Evolutionary conservation across 2,329 filamentous ascomycete genomes (phyloP), one percentile per base, ranked within the genome.

Genomic region (Lasiodiplodia theobromae): DNA sequence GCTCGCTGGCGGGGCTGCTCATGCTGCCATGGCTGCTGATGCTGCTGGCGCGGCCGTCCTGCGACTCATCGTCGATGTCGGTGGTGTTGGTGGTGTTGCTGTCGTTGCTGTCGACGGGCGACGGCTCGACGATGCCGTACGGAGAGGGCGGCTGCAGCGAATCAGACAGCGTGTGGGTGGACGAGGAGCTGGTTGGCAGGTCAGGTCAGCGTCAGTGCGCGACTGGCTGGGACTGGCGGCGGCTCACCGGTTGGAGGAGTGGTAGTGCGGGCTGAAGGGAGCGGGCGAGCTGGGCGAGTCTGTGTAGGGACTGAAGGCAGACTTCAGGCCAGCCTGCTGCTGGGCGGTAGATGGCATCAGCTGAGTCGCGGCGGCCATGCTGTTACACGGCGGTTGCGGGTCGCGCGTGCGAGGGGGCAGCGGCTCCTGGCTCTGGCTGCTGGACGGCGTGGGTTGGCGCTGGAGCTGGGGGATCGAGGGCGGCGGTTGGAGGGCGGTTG

Each of bases 101-200:
- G 69, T 92, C 92, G 77, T 92, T 94, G 49, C 93, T 96, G 63
- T 93, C 94, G 28, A 95, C 92, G 8, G 93, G 92, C 21, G 92
- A 95, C 11, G 92, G 92, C 51, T 93, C 92, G 66, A 94, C 90
- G 85, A 80, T 88, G 86, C 77, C 87, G 79, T 83, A 91, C 37
- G 83, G 84, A 71, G 82, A 84, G 18, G 80, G 78, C 51, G 82
- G 83, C 54, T 81, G 76, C 64, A 85, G 79, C 72, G 82, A 82
- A 74, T 84, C 82, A 68, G 77, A 80, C n/a, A 75, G 71, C 65
- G 62, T 23, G 38, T 40, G 40, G 37, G 51, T 40, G 11, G 57
- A 47, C 28, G 56, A 67, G 31, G 58, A 62, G 63, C 66, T 62
- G n/a, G n/a, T 51, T 53, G 14, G 25, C 34, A 38, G 63, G 52